Evolutionary conservation across 441 rosid species (phyloP).

Genomic region (Pelargonium citronellum): DNA sequence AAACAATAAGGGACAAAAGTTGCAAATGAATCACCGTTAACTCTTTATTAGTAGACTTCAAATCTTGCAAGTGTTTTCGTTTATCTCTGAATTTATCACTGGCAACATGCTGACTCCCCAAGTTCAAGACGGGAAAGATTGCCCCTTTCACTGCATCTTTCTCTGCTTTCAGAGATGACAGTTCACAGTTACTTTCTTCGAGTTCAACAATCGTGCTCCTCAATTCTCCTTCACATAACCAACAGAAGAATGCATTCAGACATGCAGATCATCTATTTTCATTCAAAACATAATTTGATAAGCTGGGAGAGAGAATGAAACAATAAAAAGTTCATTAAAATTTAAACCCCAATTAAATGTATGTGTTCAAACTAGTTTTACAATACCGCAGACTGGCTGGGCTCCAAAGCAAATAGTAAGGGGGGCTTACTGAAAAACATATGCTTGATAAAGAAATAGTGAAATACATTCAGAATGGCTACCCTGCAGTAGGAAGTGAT

Average conservation of each 20-base stretch:
- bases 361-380: too few species aligned
- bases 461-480: too few species aligned
- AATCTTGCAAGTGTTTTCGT: slow-evolving; percentile 66
- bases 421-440: too few species aligned
- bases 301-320: background rate
- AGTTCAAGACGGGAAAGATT: slow-evolving; percentile 63
- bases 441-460: too few species aligned
- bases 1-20: slow-evolving; percentile 20
- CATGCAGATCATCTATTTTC: slow-evolving; percentile 13
- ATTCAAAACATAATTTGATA: slow-evolving; percentile 3
- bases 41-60: slow-evolving; percentile 65
- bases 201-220: slow-evolving; percentile 57
- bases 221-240: slow-evolving; percentile 61
- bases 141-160: slow-evolving; percentile 79
- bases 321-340: background rate
- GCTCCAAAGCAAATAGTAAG: too few species aligned
- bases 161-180: slow-evolving; percentile 74
- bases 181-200: slow-evolving; percentile 57
- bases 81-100: slow-evolving; percentile 62
- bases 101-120: slow-evolving; percentile 55
- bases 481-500: too few species aligned
- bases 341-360: too few species aligned
- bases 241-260: slow-evolving; percentile 16
- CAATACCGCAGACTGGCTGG: too few species aligned
- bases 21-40: slow-evolving; percentile 45